phyloP scores from a whole-genome alignment of 192 early-diverging fungal genomes.

The Allomyces javanicus region DNA sequence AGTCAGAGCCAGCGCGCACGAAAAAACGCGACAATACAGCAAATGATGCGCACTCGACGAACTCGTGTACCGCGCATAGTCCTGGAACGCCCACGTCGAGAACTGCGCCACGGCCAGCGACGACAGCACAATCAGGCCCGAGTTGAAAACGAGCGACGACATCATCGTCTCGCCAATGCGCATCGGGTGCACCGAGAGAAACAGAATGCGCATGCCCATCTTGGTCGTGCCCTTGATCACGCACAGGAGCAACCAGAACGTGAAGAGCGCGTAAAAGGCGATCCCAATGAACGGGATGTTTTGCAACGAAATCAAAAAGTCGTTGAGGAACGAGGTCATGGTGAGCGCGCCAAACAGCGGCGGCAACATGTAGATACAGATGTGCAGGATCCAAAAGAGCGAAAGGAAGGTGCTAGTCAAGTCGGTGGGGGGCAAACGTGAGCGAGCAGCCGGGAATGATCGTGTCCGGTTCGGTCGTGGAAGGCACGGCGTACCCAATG shows the following conservation, averaged over 20 bases:
- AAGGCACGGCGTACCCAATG: constrained; percentile 16
- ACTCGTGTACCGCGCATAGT: constrained; percentile 29
- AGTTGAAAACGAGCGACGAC: constrained; percentile 37
- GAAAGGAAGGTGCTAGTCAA: constrained; percentile 21
- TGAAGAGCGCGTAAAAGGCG: constrained; percentile 29
- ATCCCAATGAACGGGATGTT: constrained; percentile 35
- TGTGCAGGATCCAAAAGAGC: constrained; percentile 35
- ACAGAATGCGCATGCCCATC: constrained; percentile 34
- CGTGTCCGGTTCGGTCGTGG: background rate
- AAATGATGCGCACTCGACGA: constrained; percentile 20
- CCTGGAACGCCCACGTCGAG: constrained; percentile 25
- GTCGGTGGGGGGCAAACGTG: too few relatives aligned
- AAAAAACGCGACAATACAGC: constrained; percentile 1
- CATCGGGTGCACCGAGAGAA: constrained; percentile 36
- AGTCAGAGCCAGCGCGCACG: background rate
- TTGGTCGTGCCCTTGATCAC: constrained; percentile 34
- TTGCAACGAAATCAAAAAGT: constrained; percentile 20
- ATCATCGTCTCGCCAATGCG: constrained; percentile 40
- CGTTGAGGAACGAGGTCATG: constrained; percentile 26
- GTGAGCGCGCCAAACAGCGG: constrained; percentile 9
- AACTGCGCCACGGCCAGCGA: constrained; percentile 38
- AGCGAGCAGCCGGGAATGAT: too few relatives aligned
- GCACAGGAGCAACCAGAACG: constrained; percentile 33
- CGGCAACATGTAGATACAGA: constrained; percentile 29
- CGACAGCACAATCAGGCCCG: constrained; percentile 29